Conservation (phyloP, 2,329 filamentous ascomycete genomes). For the Teratosphaeria nubilosa region DNA sequence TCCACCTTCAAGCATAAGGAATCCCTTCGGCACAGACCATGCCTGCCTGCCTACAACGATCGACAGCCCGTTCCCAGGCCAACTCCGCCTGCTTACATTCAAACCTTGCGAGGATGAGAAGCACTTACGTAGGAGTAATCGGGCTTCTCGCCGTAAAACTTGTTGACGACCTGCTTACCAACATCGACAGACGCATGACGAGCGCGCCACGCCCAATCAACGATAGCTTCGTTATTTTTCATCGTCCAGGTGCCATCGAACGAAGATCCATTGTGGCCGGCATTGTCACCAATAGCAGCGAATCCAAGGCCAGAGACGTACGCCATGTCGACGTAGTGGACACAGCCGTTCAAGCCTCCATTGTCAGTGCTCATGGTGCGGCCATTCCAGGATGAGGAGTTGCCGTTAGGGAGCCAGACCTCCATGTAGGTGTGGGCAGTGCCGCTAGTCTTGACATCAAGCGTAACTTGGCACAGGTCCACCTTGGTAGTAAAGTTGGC, state of each 20-base stretch:
- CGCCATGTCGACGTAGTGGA: constrained; percentile 23
- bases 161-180: constrained; percentile 24
- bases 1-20: too few species aligned
- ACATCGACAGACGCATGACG: constrained; percentile 23
- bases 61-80: constrained; percentile 18
- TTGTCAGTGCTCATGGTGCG: constrained; percentile 27
- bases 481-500: constrained; percentile 15
- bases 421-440: constrained; percentile 34
- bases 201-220: constrained; percentile 26
- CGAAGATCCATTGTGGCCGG: constrained; percentile 23
- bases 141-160: constrained; percentile 30
- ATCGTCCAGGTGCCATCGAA: constrained; percentile 21
- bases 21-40: too few species aligned
- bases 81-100: constrained; percentile 19
- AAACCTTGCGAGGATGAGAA: constrained; percentile 18
- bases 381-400: constrained; percentile 19
- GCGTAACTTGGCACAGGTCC: constrained; percentile 32
- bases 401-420: constrained; percentile 33
- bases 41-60: constrained; percentile 30
- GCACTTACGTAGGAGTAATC: constrained; percentile 30
- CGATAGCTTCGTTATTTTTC: constrained; percentile 20
- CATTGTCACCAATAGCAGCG: constrained; percentile 25
- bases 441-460: constrained; percentile 31
- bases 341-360: constrained; percentile 25
- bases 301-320: constrained; percentile 24